Evolutionary conservation across 2,329 filamentous ascomycete species (phyloP), one percentile per base, ranked within the genome.

Genomic region (Xylaria polymorpha): DNA sequence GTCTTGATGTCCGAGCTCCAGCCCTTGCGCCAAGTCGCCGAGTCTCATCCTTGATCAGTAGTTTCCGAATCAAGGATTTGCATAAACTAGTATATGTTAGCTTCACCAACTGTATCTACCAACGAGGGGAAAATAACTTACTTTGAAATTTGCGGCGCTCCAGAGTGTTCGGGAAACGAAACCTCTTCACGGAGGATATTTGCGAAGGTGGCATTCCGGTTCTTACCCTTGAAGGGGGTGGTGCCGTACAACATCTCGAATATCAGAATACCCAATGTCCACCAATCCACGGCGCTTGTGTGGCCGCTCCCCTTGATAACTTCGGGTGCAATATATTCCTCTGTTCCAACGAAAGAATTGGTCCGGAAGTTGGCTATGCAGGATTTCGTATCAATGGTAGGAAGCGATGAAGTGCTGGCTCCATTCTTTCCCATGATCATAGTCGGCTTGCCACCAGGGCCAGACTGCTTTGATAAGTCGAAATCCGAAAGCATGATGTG

Each of bases 401-500:
- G 95, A 73, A 98, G 85, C 51, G 93, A 94, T 70, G 91, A 94
- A 8, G 92, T 92, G 64, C 94, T 95, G 46, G 94, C 91, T 62
- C 94, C 94, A 74, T 93, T 94, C 80, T 93, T 94, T 74, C 93
- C 93, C 70, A 98, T 87, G 77, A 99, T 98, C 95, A 99, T 98
- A 29, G 94, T 98, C 58, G 96, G 96, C 78, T 95, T 95, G 83
- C 96, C 96, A 77, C 94, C 96, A 18, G 93, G 91, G 74, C 97
- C 96, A 7, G 96, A 99, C 82, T 99, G 96, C 82, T 99, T 99
- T 10, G 94, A 98, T 71, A 99, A 83, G 81, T 99, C 96, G 81
- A 99, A 99, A 83, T 99, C 96, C 70, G 96, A 98, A 80, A 99
- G 88, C 96, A 99, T 99, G 76, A 99, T 99, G 81, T 99, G 96